Base-by-base conservation (phyloP, 2,329 filamentous ascomycete species). In the Aspergillus quadricinctus region DNA sequence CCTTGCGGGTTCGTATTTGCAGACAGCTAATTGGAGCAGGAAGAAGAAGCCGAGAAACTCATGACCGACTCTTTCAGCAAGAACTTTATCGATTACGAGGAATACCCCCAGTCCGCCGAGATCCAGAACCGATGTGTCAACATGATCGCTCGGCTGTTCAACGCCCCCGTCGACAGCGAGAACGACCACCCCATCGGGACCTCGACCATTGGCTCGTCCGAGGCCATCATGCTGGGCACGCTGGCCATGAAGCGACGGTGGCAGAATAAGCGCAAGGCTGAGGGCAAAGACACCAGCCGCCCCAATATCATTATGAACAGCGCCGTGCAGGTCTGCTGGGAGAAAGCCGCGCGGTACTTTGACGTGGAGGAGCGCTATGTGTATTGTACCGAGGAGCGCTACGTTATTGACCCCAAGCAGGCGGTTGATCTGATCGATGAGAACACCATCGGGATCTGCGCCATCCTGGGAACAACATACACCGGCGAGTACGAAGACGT, bases 231-330 rank as follows among this genome's bases (percentile, higher is more conserved):
- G 75, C 67, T 78, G 6, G 76, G 71, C 48, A 77, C 75, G 2
- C 79, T 97, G 37, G 92, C 92, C 65, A 96, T 97, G 92, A 97
- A 97, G 84, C 91, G 88, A 78, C 85, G 88, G 67, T 97, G 93
- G 93, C 87, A 90, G 79, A 92, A 94, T 74, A 87, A 87, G 77
- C 87, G 91, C 66, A 84, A 88, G 72, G 91, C 89, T 4, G 89
- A 85, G 65, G 92, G 92, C 59, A 94, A 95, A 78, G 83, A 91
- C 54, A 83, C 74, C 58, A 89, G 92, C 60, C 83, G 83, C 48
- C 93, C 93, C 54, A 97, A 97, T 77, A 88, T 97, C 59, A 79
- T 97, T 80, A 97, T 97, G 93, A 94, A 90, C 66, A 91, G 90
- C 27, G 92, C 93, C 31, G 93, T 97, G 2, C 93, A 97, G 77